phyloP scores from a whole-genome alignment of 1,139 yeast genomes.

The Lodderomyces pseudojiufengensis region DNA sequence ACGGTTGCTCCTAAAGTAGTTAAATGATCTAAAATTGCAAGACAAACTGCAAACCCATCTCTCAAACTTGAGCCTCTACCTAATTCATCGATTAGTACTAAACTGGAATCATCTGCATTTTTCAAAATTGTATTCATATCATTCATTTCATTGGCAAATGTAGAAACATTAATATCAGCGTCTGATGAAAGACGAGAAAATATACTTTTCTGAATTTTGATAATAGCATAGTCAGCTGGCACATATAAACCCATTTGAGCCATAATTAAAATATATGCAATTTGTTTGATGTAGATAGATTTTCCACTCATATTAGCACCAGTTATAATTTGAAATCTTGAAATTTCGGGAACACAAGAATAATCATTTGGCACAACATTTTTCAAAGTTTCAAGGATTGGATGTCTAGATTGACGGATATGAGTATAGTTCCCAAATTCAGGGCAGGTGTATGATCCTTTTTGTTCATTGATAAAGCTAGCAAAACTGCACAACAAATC shows the following conservation, averaged over 20 bases:
- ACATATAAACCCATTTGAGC: slow-evolving; percentile 51
- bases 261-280: slow-evolving; percentile 42
- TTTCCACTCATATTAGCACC: slow-evolving; percentile 56
- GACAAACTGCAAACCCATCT: slow-evolving; percentile 39
- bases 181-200: slow-evolving; percentile 46
- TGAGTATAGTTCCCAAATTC: slow-evolving; percentile 26
- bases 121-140: slow-evolving; percentile 42
- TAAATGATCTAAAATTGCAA: slow-evolving; percentile 34
- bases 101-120: slow-evolving; percentile 26
- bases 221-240: slow-evolving; percentile 43
- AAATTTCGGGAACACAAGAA: slow-evolving; percentile 26
- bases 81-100: slow-evolving; percentile 48
- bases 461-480: slow-evolving; percentile 16
- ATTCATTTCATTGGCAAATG: slow-evolving; percentile 49
- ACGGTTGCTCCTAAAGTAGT: slow-evolving; percentile 21
- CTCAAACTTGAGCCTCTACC: slow-evolving; percentile 46
- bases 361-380: slow-evolving; percentile 37
- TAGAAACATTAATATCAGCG: slow-evolving; percentile 37
- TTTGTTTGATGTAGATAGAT: slow-evolving; percentile 46
- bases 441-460: slow-evolving; percentile 28
- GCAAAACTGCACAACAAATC: slow-evolving; percentile 41
- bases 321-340: slow-evolving; percentile 40
- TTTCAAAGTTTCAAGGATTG: slow-evolving; percentile 29
- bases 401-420: slow-evolving; percentile 36
- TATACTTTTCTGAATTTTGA: slow-evolving; percentile 38